Percentiles rank a stretch among this genome's conserved stretches.
phyloP scores from a whole-genome alignment of 441 rosid species.

The Adansonia madagascariensis region DNA sequence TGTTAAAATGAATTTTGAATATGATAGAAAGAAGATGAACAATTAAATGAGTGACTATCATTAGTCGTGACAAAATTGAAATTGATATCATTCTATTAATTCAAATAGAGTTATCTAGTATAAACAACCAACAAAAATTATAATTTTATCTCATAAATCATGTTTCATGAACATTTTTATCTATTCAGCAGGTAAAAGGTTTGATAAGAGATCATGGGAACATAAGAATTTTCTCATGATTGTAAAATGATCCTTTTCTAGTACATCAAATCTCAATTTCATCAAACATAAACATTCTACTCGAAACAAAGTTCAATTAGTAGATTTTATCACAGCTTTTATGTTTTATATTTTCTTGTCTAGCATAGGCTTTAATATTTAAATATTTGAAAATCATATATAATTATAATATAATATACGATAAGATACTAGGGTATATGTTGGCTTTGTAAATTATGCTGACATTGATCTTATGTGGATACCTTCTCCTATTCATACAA shows the following conservation, averaged over 20 bases:
- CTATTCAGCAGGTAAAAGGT: neutral
- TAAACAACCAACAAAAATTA: neutral
- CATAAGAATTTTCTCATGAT: no score
- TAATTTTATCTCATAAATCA: neutral
- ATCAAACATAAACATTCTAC: neutral
- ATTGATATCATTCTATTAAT: neutral
- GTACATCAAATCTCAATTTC: neutral
- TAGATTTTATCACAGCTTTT: neutral
- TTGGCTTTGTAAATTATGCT: no score
- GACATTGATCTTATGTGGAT: no score
- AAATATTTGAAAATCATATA: no score
- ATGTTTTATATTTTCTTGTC: neutral
- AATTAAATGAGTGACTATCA: no score
- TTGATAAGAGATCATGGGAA: neutral
- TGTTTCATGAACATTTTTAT: neutral
- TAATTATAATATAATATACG: no score
- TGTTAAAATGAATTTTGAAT: no score
- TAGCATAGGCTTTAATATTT: neutral
- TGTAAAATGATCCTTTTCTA: neutral
- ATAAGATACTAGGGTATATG: no score
- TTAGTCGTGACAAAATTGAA: neutral
- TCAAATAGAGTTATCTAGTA: neutral
- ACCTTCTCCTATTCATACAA: no score
- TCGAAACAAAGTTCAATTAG: neutral
- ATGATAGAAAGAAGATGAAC: no score